phyloP scores from a whole-genome alignment of 306 rosid genomes.

The Purshia tridentata region DNA sequence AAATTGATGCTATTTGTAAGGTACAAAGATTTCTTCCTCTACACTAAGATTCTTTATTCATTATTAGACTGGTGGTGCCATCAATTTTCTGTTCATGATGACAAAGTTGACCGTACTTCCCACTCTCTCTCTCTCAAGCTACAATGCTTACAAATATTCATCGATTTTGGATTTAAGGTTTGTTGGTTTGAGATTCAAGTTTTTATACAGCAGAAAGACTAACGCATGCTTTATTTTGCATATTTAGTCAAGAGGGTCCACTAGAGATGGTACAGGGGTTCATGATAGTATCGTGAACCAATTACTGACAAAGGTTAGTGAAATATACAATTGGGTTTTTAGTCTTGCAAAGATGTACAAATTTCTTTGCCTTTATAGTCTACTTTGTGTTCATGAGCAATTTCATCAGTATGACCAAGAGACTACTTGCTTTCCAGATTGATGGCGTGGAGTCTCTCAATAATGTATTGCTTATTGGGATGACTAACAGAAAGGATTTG shows the following conservation, averaged over 20 bases:
- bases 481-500: slow-evolving; percentile 98
- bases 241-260: slow-evolving; percentile 92
- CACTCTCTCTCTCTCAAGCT: too few species aligned
- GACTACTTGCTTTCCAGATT: slow-evolving; percentile 58
- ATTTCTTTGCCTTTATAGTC: slow-evolving; percentile 9
- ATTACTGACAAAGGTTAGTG: slow-evolving; percentile 91
- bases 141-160: neutral
- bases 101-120: too few species aligned
- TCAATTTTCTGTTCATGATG: too few species aligned
- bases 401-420: slow-evolving; percentile 29
- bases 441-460: slow-evolving; percentile 98
- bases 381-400: slow-evolving; percentile 2
- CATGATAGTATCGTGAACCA: slow-evolving; percentile 98
- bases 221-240: slow-evolving; percentile 23
- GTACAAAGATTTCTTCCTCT: slow-evolving; percentile 46
- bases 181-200: neutral
- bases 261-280: slow-evolving; percentile 98
- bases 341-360: slow-evolving; percentile 8
- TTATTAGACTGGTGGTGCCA: neutral
- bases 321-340: slow-evolving; percentile 18
- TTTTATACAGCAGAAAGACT: neutral
- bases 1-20: slow-evolving; percentile 99
- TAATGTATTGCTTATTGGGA: slow-evolving; percentile 98
- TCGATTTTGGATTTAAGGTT: neutral
- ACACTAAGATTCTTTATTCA: slow-evolving; percentile 3